phyloP scores from a whole-genome alignment of 345 rosid species.

The Bruguiera gymnorhiza region DNA sequence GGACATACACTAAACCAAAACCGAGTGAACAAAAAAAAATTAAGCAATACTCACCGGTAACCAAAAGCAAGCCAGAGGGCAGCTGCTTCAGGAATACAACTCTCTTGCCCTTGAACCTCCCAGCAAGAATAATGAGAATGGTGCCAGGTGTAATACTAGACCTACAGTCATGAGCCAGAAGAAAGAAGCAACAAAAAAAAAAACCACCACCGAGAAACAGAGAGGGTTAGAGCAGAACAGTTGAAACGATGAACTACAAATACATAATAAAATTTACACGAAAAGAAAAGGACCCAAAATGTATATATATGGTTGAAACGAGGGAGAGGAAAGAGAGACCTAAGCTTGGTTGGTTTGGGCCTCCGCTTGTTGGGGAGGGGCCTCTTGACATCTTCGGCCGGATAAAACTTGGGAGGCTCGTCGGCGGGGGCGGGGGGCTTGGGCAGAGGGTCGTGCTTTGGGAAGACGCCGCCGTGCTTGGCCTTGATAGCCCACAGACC shows the following conservation, averaged over 20 bases:
- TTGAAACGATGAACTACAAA: too few species aligned
- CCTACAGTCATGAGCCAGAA: conserved; percentile 24
- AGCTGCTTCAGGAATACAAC: conserved; percentile 84
- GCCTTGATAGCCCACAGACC: conserved; percentile 84
- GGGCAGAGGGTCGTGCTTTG: conserved; percentile 65
- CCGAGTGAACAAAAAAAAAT: neutral
- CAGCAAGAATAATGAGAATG: conserved; percentile 64
- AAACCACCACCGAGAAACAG: neutral
- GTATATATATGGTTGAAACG: too few species aligned
- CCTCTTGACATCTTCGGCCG: conserved; percentile 87
- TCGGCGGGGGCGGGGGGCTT: conserved; percentile 48
- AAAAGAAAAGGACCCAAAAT: too few species aligned
- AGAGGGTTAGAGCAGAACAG: neutral
- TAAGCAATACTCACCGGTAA: conserved; percentile 51
- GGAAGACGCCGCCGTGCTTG: conserved; percentile 79
- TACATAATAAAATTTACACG: too few species aligned
- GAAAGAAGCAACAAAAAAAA: too few species aligned
- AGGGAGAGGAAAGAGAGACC: conserved; percentile 21
- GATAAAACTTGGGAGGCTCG: conserved; percentile 60
- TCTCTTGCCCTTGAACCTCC: conserved; percentile 85
- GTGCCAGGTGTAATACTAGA: conserved; percentile 68
- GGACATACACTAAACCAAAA: neutral
- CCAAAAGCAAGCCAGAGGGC: conserved; percentile 75
- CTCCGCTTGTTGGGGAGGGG: conserved; percentile 72
- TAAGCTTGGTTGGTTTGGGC: conserved; percentile 64